A percentile compares a stretch with the other conserved stretches of the same genome.
phyloP scores from a whole-genome alignment of 805 yeast species.

The Blastobotrys terrestris region DNA sequence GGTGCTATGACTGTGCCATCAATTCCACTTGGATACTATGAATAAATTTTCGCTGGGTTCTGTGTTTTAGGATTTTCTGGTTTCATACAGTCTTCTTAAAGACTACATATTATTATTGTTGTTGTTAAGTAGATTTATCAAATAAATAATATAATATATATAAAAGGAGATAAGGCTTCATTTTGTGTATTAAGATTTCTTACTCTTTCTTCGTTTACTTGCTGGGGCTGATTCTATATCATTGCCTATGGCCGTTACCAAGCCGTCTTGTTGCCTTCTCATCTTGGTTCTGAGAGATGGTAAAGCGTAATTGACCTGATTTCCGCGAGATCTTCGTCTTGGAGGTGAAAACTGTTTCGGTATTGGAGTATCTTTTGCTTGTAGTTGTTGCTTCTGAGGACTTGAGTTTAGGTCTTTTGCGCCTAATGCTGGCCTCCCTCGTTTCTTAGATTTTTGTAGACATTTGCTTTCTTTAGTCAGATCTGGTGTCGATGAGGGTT shows the following conservation, averaged over 20 bases:
- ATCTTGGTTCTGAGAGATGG: constrained; percentile 63
- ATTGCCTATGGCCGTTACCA: constrained; percentile 52
- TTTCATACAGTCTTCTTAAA: too few species aligned
- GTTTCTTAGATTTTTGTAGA: not conserved
- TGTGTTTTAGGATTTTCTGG: not conserved
- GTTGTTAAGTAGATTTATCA: too few species aligned
- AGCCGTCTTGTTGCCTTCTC: constrained; percentile 56
- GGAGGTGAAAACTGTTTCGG: constrained; percentile 1
- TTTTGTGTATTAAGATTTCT: not conserved
- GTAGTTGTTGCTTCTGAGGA: not conserved
- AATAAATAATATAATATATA: too few species aligned
- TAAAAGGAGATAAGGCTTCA: not conserved
- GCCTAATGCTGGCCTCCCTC: constrained; percentile 1
- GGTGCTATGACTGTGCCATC: not conserved
- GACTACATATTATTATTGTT: too few species aligned
- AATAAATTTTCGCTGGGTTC: not conserved
- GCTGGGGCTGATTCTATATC: not conserved
- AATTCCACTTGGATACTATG: not conserved
- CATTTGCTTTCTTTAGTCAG: not conserved
- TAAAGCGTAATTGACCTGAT: constrained; percentile 54
- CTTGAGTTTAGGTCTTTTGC: not conserved
- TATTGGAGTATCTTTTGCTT: not conserved
- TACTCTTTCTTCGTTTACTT: not conserved
- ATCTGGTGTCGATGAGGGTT: not conserved
- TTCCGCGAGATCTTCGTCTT: constrained; percentile 45